Base-by-base conservation (phyloP, 1,284 basidiomycete species). In the Porogramme epimiltina region DNA sequence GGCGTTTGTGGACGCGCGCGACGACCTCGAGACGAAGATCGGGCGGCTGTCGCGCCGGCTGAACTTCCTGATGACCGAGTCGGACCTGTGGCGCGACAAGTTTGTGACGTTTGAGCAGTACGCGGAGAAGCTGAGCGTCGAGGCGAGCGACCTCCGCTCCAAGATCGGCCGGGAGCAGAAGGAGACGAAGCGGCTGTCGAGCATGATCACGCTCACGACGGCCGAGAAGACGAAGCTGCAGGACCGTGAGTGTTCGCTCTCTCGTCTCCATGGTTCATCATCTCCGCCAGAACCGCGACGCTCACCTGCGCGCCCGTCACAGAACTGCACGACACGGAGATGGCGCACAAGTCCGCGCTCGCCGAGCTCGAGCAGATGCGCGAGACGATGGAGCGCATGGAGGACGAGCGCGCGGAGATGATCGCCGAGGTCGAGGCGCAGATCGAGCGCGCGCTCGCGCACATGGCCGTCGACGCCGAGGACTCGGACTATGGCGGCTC, bases 61-160 rank as follows among this genome's bases (percentile, higher is more conserved):
- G 59, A 93, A 94, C 72, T 94, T 94, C 76, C 75, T 94, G 61
- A 93, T 94, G 89, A 92, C 89, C 4, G 91, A 94, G 70, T 86
- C 84, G 15, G 91, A 94, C 66, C 74, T 94, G 39, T 94, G 91
- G 91, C 77, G 91, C 56, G 90, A 92, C 72, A 94, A 94, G 69
- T 94, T 94, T 62, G 89, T 93, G 38, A 90, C 90, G 23, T 94
- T 94, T 61, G 91, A 94, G 69, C 86, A 89, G 70, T 92, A 94
- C 62, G 92, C 92, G n/a, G 92, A 94, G 73, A 91, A 91, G 67
- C 75, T 94, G 41, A 92, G 90, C 62, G 80, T 78, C 22, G 91
- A 94, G 70, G 92, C 92, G 25, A 84, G 81, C 42, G 91, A 93
- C 52, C 73, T 94, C 52, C 77, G 91, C 50, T 67, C 81, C 38